phyloP scores from a whole-genome alignment of 257 asterid species.

The Echites panduratus region DNA sequence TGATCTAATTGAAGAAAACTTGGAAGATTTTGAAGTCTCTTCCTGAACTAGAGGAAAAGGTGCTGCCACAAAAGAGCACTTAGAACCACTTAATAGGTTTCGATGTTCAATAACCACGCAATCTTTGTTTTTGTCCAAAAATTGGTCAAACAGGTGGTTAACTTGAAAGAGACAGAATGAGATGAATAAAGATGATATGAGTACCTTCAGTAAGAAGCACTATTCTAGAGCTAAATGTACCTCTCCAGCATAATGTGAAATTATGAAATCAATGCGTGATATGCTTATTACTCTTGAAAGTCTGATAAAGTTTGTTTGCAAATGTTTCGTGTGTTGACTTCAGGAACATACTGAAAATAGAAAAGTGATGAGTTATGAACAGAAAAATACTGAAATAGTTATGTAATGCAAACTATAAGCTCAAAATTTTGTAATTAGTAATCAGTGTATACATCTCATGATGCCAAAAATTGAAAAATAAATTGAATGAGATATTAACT shows the following conservation, averaged over 20 bases:
- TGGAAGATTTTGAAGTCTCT: no score
- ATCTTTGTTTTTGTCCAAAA: constrained; percentile 97
- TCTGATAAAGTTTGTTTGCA: constrained; percentile 87
- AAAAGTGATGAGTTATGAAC: constrained; percentile 21
- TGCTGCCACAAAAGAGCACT: constrained; percentile 89
- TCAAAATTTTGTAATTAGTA: no score
- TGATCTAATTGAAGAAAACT: constrained; percentile 94
- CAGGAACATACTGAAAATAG: constrained; percentile 86
- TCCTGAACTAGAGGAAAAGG: constrained; percentile 87
- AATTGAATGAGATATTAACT: no score
- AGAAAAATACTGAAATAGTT: constrained; percentile 13
- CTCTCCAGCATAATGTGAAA: no score
- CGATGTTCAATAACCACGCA: constrained; percentile 94
- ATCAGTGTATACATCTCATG: no score
- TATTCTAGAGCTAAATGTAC: constrained; percentile 35
- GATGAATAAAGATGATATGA: constrained; percentile 17
- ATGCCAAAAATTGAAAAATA: no score
- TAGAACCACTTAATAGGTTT: no score
- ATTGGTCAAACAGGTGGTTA: constrained; percentile 86
- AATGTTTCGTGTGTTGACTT: constrained; percentile 96
- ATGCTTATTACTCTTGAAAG: no score
- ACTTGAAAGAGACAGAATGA: constrained; percentile 51
- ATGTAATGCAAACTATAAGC: no score
- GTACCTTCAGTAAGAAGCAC: constrained; percentile 10
- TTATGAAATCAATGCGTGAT: no score